Evolutionary conservation across 495 filamentous ascomycete species (phyloP).

Genomic region (Clavariopsis aquatica): DNA sequence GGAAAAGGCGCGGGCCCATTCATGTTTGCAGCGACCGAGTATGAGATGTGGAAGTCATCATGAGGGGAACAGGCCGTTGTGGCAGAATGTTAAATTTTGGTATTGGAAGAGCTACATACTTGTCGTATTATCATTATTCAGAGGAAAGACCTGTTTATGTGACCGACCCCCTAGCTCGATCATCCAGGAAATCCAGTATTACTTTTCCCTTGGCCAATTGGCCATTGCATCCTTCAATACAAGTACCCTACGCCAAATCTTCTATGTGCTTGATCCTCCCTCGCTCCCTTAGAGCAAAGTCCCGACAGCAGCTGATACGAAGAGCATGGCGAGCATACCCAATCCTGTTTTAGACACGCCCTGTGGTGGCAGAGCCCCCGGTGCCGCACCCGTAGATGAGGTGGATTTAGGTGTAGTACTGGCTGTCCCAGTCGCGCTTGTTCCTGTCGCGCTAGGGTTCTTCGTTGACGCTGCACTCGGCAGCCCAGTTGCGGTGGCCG

Average conservation of each 20-base stretch:
- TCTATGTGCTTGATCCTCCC: not conserved
- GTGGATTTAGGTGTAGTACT: constrained; percentile 1
- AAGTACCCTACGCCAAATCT: not conserved
- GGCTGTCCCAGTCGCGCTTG: not conserved
- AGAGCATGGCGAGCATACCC: constrained; percentile 20
- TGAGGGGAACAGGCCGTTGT: constrained; percentile 1
- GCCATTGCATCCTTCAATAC: not conserved
- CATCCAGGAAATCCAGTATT: too few relatives aligned
- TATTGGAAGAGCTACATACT: constrained; percentile 2
- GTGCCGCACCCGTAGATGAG: constrained; percentile 8
- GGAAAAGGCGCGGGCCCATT: constrained; percentile 35
- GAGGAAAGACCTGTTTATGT: not conserved
- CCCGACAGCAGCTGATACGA: constrained; percentile 15
- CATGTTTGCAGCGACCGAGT: constrained; percentile 32
- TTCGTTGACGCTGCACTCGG: not conserved
- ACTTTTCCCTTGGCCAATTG: not conserved
- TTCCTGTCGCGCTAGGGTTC: not conserved
- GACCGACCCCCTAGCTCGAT: not conserved
- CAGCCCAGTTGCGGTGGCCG: constrained; percentile 20
- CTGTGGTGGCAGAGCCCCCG: not conserved
- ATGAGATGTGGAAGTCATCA: constrained; percentile 22
- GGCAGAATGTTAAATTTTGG: not conserved
- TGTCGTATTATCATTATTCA: constrained; percentile 10
- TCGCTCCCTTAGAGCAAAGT: constrained; percentile 6
- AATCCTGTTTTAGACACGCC: constrained; percentile 25